phyloP scores from a whole-genome alignment of 345 rosid genomes.

The Conringia planisiliqua region DNA sequence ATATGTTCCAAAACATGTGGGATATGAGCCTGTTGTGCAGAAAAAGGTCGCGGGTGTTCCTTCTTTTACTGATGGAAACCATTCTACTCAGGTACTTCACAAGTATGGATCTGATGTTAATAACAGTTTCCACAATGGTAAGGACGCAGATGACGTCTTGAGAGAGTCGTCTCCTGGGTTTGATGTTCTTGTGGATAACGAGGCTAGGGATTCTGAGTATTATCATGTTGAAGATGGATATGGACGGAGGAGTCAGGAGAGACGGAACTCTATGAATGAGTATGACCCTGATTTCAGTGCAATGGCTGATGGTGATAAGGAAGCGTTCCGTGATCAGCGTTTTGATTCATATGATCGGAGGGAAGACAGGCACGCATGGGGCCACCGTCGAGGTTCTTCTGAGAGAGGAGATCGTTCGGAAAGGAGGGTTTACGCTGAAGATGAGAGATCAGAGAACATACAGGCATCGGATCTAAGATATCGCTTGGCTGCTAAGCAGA shows the following conservation, averaged over 20 bases:
- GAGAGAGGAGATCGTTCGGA: slow-evolving; percentile 56
- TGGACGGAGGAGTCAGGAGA: slow-evolving; percentile 55
- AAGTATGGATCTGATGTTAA: slow-evolving; percentile 49
- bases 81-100: slow-evolving; percentile 43
- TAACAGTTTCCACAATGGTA: slow-evolving; percentile 46
- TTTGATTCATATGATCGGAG: slow-evolving; percentile 49
- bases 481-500: slow-evolving; percentile 61
- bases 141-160: slow-evolving; percentile 61
- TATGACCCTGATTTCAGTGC: slow-evolving; percentile 55
- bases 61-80: slow-evolving; percentile 42
- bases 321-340: slow-evolving; percentile 41
- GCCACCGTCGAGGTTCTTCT: slow-evolving; percentile 41
- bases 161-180: slow-evolving; percentile 89
- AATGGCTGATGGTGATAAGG: slow-evolving; percentile 45
- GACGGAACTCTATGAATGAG: slow-evolving; percentile 55
- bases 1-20: slow-evolving; percentile 29
- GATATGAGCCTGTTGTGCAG: slow-evolving; percentile 45
- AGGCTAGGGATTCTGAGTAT: slow-evolving; percentile 60
- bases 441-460: slow-evolving; percentile 48
- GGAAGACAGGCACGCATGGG: slow-evolving; percentile 60
- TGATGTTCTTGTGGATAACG: slow-evolving; percentile 96
- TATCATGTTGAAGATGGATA: slow-evolving; percentile 70
- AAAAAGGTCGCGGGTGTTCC: slow-evolving; percentile 33
- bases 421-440: slow-evolving; percentile 45
- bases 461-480: slow-evolving; percentile 64